Percentiles rank a stretch among this genome's conserved stretches.
These are phyloP conservation scores for Tubosaeta sp. DNA, from an alignment of 768 basidiomycete species.

Conservation along the genomic window DNA sequence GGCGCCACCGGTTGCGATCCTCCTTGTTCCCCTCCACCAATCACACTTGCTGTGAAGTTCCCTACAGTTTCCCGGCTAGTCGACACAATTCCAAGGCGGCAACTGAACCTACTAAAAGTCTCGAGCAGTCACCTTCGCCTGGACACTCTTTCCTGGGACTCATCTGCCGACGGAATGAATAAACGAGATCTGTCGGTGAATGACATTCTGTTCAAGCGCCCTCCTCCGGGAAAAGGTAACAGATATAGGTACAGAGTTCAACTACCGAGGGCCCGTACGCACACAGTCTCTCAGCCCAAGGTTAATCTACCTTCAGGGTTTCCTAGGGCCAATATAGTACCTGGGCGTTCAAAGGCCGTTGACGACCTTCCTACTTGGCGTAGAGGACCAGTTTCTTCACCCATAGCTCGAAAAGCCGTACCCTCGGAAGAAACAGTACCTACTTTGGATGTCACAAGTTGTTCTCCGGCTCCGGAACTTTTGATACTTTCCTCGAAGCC, in stretches of 20 bases:
- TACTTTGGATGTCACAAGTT: slow-evolving; percentile 53
- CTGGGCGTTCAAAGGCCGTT: slow-evolving; percentile 31
- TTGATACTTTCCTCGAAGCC: slow-evolving; percentile 20
- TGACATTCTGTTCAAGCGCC: slow-evolving; percentile 57
- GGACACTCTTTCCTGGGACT: slow-evolving; percentile 69
- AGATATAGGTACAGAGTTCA: slow-evolving; percentile 33
- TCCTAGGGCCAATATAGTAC: slow-evolving; percentile 11
- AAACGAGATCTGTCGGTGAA: slow-evolving; percentile 60
- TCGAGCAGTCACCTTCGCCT: slow-evolving; percentile 41
- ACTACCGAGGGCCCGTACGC: slow-evolving; percentile 28
- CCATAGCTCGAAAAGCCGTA: slow-evolving; percentile 6
- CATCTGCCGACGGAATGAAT: slow-evolving; percentile 63
- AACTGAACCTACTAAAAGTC: slow-evolving; percentile 42
- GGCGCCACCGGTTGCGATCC: slow-evolving; percentile 45
- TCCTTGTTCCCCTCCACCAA: slow-evolving; percentile 43
- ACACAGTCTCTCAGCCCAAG: slow-evolving; percentile 24
- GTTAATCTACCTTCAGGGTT: slow-evolving; percentile 37
- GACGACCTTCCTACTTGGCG: slow-evolving; percentile 40
- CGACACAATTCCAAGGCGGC: slow-evolving; percentile 46
- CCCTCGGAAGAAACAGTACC: slow-evolving; percentile 10
- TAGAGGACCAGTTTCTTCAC: slow-evolving; percentile 23
- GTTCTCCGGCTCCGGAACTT: slow-evolving; percentile 61
- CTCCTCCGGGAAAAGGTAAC: slow-evolving; percentile 29
- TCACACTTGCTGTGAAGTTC: slow-evolving; percentile 41
- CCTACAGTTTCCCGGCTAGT: slow-evolving; percentile 41